Percentiles rank a stretch among this genome's conserved stretches.
These are phyloP conservation scores for Tuber calosporum DNA, from an alignment of 495 filamentous ascomycete genomes.

Conservation along the genomic window DNA sequence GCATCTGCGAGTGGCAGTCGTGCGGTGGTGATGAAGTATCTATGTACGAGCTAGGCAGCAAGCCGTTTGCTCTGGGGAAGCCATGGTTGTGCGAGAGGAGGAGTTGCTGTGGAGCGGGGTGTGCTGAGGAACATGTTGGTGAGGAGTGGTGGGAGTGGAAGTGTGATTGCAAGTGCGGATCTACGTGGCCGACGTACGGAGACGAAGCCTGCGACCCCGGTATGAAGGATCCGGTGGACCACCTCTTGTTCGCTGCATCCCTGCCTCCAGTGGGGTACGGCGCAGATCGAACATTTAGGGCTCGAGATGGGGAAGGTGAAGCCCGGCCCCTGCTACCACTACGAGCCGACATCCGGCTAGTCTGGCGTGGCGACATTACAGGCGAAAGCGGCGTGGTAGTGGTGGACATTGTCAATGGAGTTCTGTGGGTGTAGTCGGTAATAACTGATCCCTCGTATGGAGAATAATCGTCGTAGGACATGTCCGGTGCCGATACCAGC, in stretches of 20 bases:
- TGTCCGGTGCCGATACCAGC: slow-evolving; percentile 52
- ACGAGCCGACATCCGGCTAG: slow-evolving; percentile 19
- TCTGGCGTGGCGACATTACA: slow-evolving; percentile 33
- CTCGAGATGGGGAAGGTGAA: slow-evolving; percentile 55
- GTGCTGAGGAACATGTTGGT: slow-evolving; percentile 51
- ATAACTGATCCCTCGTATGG: slow-evolving; percentile 50
- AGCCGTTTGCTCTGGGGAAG: slow-evolving; percentile 47
- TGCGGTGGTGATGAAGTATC: slow-evolving; percentile 45
- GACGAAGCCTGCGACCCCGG: slow-evolving; percentile 49
- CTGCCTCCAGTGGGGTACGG: slow-evolving; percentile 56
- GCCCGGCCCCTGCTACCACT: slow-evolving; percentile 49
- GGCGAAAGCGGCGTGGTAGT: slow-evolving; percentile 35
- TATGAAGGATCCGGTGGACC: slow-evolving; percentile 62
- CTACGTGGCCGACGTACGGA: slow-evolving; percentile 51
- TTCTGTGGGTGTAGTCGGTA: slow-evolving; percentile 37
- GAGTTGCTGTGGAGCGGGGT: slow-evolving; percentile 43
- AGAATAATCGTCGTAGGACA: slow-evolving; percentile 52
- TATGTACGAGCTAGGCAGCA: slow-evolving; percentile 44
- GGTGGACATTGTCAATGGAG: slow-evolving; percentile 27
- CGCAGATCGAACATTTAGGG: slow-evolving; percentile 54
- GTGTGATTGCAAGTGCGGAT: slow-evolving; percentile 38
- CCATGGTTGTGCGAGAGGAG: slow-evolving; percentile 47
- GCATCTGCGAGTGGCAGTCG: slow-evolving; percentile 40
- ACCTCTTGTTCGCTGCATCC: slow-evolving; percentile 55
- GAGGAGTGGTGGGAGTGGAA: slow-evolving; percentile 51